Evolutionary conservation across 768 basidiomycete species (phyloP).

Genomic region (Naganishia onofrii): DNA sequence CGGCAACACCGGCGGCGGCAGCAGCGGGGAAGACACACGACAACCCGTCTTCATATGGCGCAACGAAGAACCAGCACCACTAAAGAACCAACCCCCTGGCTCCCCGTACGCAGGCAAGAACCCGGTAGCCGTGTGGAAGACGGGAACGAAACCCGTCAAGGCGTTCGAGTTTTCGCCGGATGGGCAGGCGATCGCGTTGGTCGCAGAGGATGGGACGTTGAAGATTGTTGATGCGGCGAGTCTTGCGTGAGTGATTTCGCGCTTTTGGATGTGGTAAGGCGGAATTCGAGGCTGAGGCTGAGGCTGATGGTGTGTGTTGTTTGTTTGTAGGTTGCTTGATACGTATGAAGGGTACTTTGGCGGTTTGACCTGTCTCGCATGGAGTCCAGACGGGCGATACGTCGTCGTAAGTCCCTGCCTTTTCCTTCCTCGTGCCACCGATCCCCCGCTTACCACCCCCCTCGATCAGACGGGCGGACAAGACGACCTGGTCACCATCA

Average conservation of each 20-base stretch:
- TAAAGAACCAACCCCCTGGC: conserved; percentile 28
- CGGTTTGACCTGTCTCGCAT: conserved; percentile 70
- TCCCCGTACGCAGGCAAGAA: conserved; percentile 48
- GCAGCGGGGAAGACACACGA: too few relatives aligned
- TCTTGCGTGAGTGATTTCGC: conserved; percentile 79
- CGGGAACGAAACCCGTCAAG: conserved; percentile 51
- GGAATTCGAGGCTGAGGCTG: conserved; percentile 25
- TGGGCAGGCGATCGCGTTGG: conserved; percentile 80
- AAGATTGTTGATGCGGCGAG: conserved; percentile 82
- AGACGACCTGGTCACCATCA: conserved; percentile 91
- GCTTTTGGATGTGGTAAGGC: too few relatives aligned
- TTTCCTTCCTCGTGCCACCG: neutral
- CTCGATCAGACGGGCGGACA: conserved; percentile 79
- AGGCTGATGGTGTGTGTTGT: neutral
- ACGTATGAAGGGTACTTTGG: conserved; percentile 95
- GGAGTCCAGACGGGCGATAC: conserved; percentile 94
- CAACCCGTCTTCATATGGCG: conserved; percentile 45
- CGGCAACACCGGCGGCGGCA: neutral
- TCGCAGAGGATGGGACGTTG: conserved; percentile 87
- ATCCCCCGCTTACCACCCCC: neutral
- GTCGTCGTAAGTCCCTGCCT: conserved; percentile 61
- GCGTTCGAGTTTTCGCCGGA: conserved; percentile 94
- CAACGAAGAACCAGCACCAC: conserved; percentile 44
- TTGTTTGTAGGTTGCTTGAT: conserved; percentile 73
- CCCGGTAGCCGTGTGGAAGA: conserved; percentile 46